Evolutionary conservation across 371 early-diverging fungal genomes (phyloP), one percentile per base, ranked within the genome.

Genomic region (Mortierella sp.): DNA sequence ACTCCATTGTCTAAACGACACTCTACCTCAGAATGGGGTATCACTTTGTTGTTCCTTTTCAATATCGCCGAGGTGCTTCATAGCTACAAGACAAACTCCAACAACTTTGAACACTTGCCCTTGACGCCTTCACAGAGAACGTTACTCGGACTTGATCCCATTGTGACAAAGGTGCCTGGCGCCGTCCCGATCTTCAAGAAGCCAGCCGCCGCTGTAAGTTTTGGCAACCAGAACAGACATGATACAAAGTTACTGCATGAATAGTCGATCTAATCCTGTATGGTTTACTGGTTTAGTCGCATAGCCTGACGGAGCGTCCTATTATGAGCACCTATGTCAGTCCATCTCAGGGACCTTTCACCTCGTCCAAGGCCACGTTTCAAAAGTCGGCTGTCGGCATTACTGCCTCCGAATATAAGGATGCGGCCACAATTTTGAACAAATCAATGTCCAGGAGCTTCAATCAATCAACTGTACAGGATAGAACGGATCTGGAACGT

Each of bases 81-180:
- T 25, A 54, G 70, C 17, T 77, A 77, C 52, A 57, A 48, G 10
- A 54, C 25, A 22, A 59, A 59, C 25, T 40, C 66, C 51, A 77
- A 77, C 54, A 62, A 77, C 19, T 77, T 77, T 25, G 78, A 69
- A n/a, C 50, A 66, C 50, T 43, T 66, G 7, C 78, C 78, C 5
- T 31, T 77, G 54, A 77, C 78, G 1, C 66, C 78, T 2, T 65
- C 70, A 25, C 78, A 77, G 43, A 44, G 78, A 19, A 2, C 70
- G 8, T 60, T 69, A 1, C 71, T 77, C 19, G 78, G 70, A 1
- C 25, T 77, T 57, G 70, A 77, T 27, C 71, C 78, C n/a, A 47
- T 60, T 44, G 46, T 48, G 13, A 51, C 58, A 13, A 67, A 62
- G 7, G 71, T 66, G 12, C 67, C 63, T 24, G 65, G 78, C 22